Conservation (phyloP, 305 asterid genomes). For the Fraxinus floribunda region DNA sequence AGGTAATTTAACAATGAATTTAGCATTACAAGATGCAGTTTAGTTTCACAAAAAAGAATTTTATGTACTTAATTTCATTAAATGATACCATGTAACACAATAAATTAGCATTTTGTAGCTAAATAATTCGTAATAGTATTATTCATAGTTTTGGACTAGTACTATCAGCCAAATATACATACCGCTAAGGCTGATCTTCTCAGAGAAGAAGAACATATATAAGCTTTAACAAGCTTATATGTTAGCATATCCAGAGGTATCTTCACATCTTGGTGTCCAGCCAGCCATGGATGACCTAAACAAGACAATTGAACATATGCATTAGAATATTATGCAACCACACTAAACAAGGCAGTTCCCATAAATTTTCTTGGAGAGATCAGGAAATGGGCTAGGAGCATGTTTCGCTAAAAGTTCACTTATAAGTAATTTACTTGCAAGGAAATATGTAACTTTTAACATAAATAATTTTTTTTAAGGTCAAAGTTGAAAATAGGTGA, state of each 20-base stretch:
- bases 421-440: background rate
- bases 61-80: background rate
- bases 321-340: conserved; percentile 2
- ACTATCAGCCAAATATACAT: conserved; percentile 17
- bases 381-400: background rate
- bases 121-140: background rate
- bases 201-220: conserved; percentile 75
- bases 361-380: background rate
- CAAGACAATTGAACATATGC: conserved; percentile 6
- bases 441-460: background rate
- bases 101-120: background rate
- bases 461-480: background rate
- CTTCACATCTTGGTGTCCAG: conserved; percentile 68
- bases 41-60: background rate
- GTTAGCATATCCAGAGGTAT: conserved; percentile 85
- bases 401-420: background rate
- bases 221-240: conserved; percentile 80
- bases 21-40: background rate
- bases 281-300: conserved; percentile 97
- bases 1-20: background rate
- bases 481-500: background rate
- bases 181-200: conserved; percentile 89
- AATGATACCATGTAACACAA: background rate
- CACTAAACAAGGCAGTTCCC: background rate
- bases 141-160: background rate